phyloP scores from a whole-genome alignment of 345 rosid species.

The Combretum micranthum region DNA sequence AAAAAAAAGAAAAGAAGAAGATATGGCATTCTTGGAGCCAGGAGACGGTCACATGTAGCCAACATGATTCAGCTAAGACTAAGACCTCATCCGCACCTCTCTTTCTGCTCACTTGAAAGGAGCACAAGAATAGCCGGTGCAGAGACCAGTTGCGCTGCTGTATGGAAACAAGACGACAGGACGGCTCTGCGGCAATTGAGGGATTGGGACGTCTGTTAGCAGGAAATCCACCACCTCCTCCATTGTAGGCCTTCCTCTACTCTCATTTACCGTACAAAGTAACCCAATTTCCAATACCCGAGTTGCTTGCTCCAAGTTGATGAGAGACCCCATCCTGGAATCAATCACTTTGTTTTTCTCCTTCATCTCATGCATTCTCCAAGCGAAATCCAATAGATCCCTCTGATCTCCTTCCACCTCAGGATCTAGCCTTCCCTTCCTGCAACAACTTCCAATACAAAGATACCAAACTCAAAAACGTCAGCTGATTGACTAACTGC shows the following conservation, averaged over 20 bases:
- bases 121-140: constrained; percentile 30
- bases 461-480: constrained; percentile 43
- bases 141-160: constrained; percentile 32
- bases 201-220: constrained; percentile 18
- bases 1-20: too few species aligned
- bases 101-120: constrained; percentile 24
- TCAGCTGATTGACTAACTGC: constrained; percentile 31
- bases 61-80: not conserved
- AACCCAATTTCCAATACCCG: constrained; percentile 31
- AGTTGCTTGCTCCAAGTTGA: constrained; percentile 34
- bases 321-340: constrained; percentile 39
- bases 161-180: constrained; percentile 40
- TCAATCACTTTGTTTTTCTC: constrained; percentile 33
- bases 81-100: not conserved
- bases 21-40: too few species aligned
- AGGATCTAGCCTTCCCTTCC: constrained; percentile 30
- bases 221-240: constrained; percentile 28
- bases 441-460: constrained; percentile 37
- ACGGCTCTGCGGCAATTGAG: constrained; percentile 25
- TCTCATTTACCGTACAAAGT: constrained; percentile 39
- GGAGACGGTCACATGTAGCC: too few species aligned
- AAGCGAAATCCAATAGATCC: constrained; percentile 37
- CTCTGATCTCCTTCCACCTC: constrained; percentile 20
- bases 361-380: constrained; percentile 41
- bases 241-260: constrained; percentile 37